Base-by-base conservation (phyloP, 2,329 filamentous ascomycete species). In the Colletotrichum tabaci region DNA sequence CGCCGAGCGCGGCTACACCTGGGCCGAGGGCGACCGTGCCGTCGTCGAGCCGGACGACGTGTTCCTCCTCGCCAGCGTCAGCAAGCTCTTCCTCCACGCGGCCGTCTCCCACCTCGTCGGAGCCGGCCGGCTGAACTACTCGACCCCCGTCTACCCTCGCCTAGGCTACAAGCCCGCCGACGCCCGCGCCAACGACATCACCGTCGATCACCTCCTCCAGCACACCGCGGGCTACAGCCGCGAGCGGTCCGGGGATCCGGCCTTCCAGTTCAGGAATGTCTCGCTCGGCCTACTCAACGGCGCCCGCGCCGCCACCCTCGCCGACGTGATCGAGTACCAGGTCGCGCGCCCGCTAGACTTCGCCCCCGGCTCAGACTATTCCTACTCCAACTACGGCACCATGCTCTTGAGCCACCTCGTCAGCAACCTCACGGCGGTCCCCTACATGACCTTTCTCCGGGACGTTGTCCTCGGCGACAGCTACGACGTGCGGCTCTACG, bases 251-350 rank as follows among this genome's bases (percentile, higher is more conserved):
- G 50, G 58, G 4, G 73, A 74, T 7, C 35, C 62, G 2, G 67
- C 53, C 56, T 71, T 67, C 40, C 26, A 53, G 65, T 72, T 75
- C 56, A 71, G 74, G 18, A 42, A 61, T 2, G 47, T 73, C 42
- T 60, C 71, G 21, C 8, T 66, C 1, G 26, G 18, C 18, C 16
- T 73, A 3, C 52, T 47, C 44, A 55, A 71, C 38, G 64, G 65
- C 15, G 62, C 53, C 13, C 68, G 52, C 16, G 53, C 74, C 6
- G 72, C 72, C 3, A 71, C 61, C 18, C 67, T 75, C 12, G 46
- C 50, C n/a, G 73, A 75, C 18, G 42, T 75, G n/a, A 74, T 75
- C 15, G 72, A 75, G 42, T 75, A 67, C 49, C 74, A 71, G 52
- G 18, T 72, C 21, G 40, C 16, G 15, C 35, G 55, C 35, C 62